Evolutionary conservation across 306 rosid species (phyloP), one percentile per base, ranked within the genome.

Genomic region (Malus sylvestris): DNA sequence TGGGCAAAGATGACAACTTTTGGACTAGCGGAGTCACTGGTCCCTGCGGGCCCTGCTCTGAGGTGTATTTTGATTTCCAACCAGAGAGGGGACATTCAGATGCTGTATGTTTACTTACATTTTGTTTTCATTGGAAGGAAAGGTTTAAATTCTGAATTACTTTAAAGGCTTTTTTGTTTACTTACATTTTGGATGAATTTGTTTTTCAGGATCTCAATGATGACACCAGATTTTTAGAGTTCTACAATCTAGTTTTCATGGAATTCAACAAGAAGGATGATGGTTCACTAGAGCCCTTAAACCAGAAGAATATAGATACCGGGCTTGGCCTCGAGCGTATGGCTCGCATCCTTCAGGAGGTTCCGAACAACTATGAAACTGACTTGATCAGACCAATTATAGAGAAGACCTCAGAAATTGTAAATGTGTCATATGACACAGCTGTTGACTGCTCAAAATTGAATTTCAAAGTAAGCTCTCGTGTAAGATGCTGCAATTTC

Each of bases 281-380:
- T 71, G 93, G 93, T 77, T 87, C 93, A 45, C 93, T 91, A 22
- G 94, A 87, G 79, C 93, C 97, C 72, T 88, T 91, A 63, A 90
- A 90, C 79, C 90, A 93, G 84, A 93, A 87, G 89, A 88, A 90
- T 78, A 93, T 93, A 64, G 96, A 93, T 77, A 91, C 97, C 14
- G 98, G 98, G 55, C 97, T 93, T 61, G 97, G 98, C 83, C 83
- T 93, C 46, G 98, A 93, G 87, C 98, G 94, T 57, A 22, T 93
- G 94, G 97, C 96, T 77, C 85, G 94, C 55, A 91, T 93, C 79
- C 96, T 93, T 78, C 98, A 93, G 87, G 85, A 91, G 89, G 97
- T 88, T 84, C 93, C 98, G 63, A 93, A 91, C 87, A 89, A 87
- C 75, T 91, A 88, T 75, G 97, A 93, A 86, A 93, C 93, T 69